These are phyloP conservation scores for Cadophora sp. DNA, from an alignment of 2,329 filamentous ascomycete genomes.

Conservation along the genomic window DNA sequence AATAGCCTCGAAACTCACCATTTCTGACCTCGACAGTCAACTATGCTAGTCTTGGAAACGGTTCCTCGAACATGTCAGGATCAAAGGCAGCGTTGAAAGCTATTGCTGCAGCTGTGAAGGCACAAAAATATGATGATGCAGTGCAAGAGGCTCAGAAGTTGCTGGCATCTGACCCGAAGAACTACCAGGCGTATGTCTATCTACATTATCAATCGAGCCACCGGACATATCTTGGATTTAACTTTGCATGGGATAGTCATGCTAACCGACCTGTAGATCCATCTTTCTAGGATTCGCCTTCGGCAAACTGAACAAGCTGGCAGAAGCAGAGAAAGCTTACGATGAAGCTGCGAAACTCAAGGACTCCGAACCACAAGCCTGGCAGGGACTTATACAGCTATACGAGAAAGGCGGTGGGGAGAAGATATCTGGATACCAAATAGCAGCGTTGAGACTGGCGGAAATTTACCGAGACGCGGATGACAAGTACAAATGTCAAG, in stretches of 20 bases:
- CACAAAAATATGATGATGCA: slow-evolving; percentile 80
- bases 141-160: slow-evolving; percentile 72
- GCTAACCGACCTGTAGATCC: slow-evolving; percentile 55
- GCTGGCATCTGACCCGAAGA: slow-evolving; percentile 74
- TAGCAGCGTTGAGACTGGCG: slow-evolving; percentile 75
- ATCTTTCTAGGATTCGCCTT: slow-evolving; percentile 88
- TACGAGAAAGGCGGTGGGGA: slow-evolving; percentile 78
- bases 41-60: slow-evolving; percentile 28
- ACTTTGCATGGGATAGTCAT: neutral
- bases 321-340: slow-evolving; percentile 81
- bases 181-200: slow-evolving; percentile 74
- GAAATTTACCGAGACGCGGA: slow-evolving; percentile 74
- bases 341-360: slow-evolving; percentile 74
- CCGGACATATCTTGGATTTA: neutral
- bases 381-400: slow-evolving; percentile 86
- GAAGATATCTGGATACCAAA: slow-evolving; percentile 76
- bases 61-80: slow-evolving; percentile 39
- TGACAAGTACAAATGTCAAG: slow-evolving; percentile 67
- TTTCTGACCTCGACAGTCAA: neutral
- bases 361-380: slow-evolving; percentile 80
- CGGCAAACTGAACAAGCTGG: slow-evolving; percentile 75
- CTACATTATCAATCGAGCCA: neutral
- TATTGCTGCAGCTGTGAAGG: slow-evolving; percentile 78
- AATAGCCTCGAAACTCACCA: neutral
- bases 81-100: slow-evolving; percentile 80